Evolutionary conservation across 2,329 filamentous ascomycete genomes (phyloP), one percentile per base, ranked within the genome.

Genomic region (Scorias spongiosa): DNA sequence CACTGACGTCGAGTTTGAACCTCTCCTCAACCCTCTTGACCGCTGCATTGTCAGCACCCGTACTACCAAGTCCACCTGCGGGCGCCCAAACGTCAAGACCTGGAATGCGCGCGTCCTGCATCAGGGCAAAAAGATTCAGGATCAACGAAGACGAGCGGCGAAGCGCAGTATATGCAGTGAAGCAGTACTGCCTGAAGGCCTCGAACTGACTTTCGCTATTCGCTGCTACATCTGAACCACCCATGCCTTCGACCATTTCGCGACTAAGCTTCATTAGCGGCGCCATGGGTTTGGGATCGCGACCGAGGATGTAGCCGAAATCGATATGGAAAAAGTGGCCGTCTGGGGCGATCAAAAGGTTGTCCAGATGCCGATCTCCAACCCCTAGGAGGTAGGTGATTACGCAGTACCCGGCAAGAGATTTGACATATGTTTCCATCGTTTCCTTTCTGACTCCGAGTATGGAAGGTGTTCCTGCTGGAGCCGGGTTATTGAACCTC

Each of bases 211-310:
- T 54, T 32, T 61, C 57, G 12, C 49, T 41, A 38, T 44, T 43
- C 28, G 39, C 44, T 2, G 49, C 44, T 10, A 39, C 29, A n/a
- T 42, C 46, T 8, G 47, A 74, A 10, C 91, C 91, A 36, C 93
- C 93, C 86, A 98, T 95, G 49, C 88, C 91, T 57, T 98, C 91
- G 2, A 96, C 85, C 91, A 98, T 98, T 59, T 98, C 89, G 54
- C 88, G 89, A 58, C 83, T 89, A 8, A 98, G 76, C 63, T 98
- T 98, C 81, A 98, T 94, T 42, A 89, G 79, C 0, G 91, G 91
- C 0, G 91, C 89, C 58, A 98, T 96, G 0, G 91, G 91, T 59
- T 98, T 98, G 0, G 91, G 91, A 54, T 98, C 91, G 36, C 91
- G 84, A 14, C 91, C 91, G 1, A 98, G 80, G 49, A 98, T 98